Evolutionary conservation across 148 eudicot species (phyloP).

Genomic region (Agrostemma githago): DNA sequence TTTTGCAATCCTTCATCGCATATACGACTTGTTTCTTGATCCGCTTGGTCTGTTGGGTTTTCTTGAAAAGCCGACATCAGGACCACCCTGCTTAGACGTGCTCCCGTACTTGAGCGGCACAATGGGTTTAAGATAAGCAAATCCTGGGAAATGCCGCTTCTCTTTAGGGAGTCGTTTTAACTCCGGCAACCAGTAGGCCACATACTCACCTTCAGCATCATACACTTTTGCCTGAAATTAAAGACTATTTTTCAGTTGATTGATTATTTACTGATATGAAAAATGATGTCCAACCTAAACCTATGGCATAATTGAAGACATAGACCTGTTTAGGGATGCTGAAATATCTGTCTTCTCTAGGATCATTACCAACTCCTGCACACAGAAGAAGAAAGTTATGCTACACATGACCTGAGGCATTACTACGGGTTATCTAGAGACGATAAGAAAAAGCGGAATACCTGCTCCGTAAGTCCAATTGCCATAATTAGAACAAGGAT

Average conservation of each 20-base stretch:
- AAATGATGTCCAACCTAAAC: neutral
- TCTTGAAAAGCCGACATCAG: conserved; percentile 7
- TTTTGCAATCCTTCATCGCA: neutral
- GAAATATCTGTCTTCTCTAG: conserved; percentile 94
- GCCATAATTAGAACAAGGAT: conserved; percentile 95
- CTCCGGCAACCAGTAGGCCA: conserved; percentile 85
- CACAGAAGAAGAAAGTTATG: neutral
- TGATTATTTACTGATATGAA: too few relatives aligned
- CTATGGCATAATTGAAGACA: neutral
- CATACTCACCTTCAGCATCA: conserved; percentile 81
- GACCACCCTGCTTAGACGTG: conserved; percentile 23
- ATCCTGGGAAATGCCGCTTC: conserved; percentile 71
- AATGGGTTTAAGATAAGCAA: conserved; percentile 54
- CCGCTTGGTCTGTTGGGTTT: conserved; percentile 7
- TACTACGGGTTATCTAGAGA: neutral
- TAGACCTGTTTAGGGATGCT: conserved; percentile 87
- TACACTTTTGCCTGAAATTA: conserved; percentile 64
- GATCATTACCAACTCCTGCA: conserved; percentile 93
- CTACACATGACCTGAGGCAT: neutral
- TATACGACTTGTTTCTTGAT: conserved; percentile 6
- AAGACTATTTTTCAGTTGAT: neutral
- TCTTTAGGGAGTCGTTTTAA: conserved; percentile 57
- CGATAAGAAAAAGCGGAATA: conserved; percentile 6
- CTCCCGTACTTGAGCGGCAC: conserved; percentile 59
- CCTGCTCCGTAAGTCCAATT: conserved; percentile 99